Percentiles rank a stretch among this genome's conserved stretches.
Conservation (phyloP, 139 green algal genomes). For the Haematococcus lacustris region DNA sequence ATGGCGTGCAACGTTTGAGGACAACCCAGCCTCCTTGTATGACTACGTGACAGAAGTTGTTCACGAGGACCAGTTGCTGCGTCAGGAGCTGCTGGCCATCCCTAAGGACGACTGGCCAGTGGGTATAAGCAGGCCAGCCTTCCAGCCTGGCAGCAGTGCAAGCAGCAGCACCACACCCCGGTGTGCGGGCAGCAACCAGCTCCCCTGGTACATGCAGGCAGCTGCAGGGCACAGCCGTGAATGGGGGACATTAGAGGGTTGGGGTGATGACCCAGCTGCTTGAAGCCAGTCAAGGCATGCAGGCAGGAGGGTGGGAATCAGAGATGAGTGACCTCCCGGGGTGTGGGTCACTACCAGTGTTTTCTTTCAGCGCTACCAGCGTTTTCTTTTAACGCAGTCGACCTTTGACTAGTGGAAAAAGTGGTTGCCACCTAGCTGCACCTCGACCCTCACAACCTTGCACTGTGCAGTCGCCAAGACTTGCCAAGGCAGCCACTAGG, state of each 20-base stretch:
- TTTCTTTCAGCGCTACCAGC: no score
- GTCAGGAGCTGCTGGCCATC: not conserved
- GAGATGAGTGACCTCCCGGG: not conserved
- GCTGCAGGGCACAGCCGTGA: not conserved
- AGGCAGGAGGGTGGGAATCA: not conserved
- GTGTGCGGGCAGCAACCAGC: not conserved
- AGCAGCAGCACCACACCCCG: not conserved
- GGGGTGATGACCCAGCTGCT: not conserved
- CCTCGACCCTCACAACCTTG: not conserved
- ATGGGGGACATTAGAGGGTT: not conserved
- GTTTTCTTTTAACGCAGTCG: not conserved
- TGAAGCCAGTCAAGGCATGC: not conserved
- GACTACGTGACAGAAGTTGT: conserved; percentile 4
- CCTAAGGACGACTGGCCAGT: not conserved
- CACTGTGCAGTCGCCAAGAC: not conserved
- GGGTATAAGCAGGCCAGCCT: not conserved
- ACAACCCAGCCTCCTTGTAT: conserved; percentile 11
- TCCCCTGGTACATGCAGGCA: not conserved
- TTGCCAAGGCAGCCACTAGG: not conserved
- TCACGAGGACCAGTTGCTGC: not conserved
- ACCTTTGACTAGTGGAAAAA: not conserved
- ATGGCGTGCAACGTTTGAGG: not conserved
- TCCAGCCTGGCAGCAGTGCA: not conserved
- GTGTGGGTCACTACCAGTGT: not conserved
- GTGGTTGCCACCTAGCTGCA: not conserved